Percentiles rank a stretch among this genome's conserved stretches.
These are phyloP conservation scores for Cladosporium sp. DNA, from an alignment of 2,329 filamentous ascomycete species.

Conservation along the genomic window DNA sequence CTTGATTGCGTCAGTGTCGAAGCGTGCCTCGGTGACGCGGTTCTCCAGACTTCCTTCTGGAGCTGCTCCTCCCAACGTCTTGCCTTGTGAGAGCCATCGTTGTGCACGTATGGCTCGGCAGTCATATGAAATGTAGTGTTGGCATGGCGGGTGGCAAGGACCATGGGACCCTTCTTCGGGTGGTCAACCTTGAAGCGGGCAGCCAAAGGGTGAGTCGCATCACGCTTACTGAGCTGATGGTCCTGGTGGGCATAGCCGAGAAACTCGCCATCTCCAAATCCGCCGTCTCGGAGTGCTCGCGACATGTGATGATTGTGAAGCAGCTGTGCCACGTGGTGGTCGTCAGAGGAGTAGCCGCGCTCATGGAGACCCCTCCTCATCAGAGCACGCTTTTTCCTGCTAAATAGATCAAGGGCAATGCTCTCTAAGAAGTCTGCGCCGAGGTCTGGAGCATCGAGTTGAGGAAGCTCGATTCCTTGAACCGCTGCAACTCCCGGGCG, in stretches of 20 bases:
- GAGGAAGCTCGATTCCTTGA: neutral
- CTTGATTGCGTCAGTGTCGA: neutral
- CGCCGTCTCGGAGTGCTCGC: neutral
- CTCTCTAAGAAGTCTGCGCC: neutral
- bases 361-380: too few species aligned
- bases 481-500: too few species aligned
- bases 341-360: neutral
- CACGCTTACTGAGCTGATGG: neutral
- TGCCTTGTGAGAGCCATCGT: neutral
- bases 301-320: neutral
- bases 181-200: neutral
- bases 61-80: neutral
- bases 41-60: neutral
- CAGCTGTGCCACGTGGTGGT: neutral
- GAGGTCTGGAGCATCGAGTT: neutral
- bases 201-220: neutral
- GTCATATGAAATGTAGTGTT: neutral
- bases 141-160: neutral
- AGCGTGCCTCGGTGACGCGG: neutral
- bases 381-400: neutral
- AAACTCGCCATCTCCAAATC: neutral
- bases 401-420: neutral
- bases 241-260: neutral
- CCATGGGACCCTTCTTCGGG: neutral
- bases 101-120: neutral